Conservation (phyloP, 1,284 basidiomycete species). For the Fomitiporia mediterranea region DNA sequence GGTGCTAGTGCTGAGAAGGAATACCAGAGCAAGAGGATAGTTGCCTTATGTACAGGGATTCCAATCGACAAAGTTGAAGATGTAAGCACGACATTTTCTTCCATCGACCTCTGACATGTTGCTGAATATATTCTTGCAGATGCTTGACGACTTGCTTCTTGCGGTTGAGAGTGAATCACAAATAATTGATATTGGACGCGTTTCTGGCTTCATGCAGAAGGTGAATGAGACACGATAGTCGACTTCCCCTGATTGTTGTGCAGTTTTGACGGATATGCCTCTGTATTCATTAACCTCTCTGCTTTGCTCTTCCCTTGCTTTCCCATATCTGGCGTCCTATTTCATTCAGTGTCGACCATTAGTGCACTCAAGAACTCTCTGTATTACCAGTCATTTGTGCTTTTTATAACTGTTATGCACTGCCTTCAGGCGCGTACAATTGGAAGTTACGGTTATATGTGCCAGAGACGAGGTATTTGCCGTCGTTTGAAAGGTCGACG, state of each 20-base stretch:
- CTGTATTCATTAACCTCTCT: conserved; percentile 1
- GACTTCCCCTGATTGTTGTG: conserved; percentile 10
- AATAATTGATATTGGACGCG: conserved; percentile 78
- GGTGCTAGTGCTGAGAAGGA: conserved; percentile 83
- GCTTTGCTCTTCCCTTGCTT: background rate
- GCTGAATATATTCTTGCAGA: conserved; percentile 41
- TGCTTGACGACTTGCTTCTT: conserved; percentile 82
- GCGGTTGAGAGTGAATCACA: conserved; percentile 89
- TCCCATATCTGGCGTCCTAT: background rate
- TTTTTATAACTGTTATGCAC: conserved; percentile 26
- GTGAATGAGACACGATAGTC: conserved; percentile 18
- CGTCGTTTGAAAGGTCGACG: conserved; percentile 84
- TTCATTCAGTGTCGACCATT: conserved; percentile 7
- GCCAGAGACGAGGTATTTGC: conserved; percentile 80
- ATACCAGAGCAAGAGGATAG: conserved; percentile 86
- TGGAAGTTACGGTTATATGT: conserved; percentile 95
- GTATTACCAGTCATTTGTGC: conserved; percentile 24
- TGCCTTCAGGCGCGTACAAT: conserved; percentile 72
- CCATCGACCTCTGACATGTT: conserved; percentile 18
- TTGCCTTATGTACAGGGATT: conserved; percentile 85
- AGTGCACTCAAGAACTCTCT: conserved; percentile 15
- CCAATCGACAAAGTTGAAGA: conserved; percentile 86
- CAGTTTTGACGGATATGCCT: conserved; percentile 11
- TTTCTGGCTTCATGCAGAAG: conserved; percentile 81
- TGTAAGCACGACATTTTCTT: conserved; percentile 46